Evolutionary conservation across 345 rosid species (phyloP).

Genomic region (Eutrema heterophyllum): DNA sequence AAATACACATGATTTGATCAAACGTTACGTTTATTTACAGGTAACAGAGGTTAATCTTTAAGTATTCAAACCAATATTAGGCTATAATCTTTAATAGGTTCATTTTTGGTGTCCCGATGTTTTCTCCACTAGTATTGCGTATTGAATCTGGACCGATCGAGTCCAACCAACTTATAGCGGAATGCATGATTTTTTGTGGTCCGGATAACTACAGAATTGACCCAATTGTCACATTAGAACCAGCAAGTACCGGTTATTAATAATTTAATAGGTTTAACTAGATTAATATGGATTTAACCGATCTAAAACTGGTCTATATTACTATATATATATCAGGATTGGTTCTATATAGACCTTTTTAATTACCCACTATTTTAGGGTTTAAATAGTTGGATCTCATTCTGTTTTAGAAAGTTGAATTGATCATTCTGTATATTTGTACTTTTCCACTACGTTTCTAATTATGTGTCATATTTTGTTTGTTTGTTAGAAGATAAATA

Average conservation of each 20-base stretch:
- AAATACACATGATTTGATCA: neutral
- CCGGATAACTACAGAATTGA: neutral
- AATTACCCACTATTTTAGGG: too few species aligned
- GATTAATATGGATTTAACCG: neutral
- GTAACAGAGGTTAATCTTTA: neutral
- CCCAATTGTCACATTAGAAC: neutral
- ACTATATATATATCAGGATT: neutral
- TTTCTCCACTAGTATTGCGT: slow-evolving; percentile 4
- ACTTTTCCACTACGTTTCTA: too few species aligned
- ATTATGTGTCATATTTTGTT: too few species aligned
- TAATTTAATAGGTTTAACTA: neutral
- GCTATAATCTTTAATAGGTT: neutral
- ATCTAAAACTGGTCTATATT: neutral
- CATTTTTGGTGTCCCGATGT: neutral
- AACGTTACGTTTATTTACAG: neutral
- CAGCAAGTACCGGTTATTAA: neutral
- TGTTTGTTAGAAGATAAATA: too few species aligned
- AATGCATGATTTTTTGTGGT: neutral
- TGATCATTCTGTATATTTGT: too few species aligned
- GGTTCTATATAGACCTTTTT: too few species aligned
- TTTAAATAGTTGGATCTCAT: too few species aligned
- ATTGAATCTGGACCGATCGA: neutral
- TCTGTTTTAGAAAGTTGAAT: too few species aligned
- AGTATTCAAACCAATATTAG: neutral
- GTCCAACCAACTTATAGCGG: neutral